phyloP scores from a whole-genome alignment of 2,329 filamentous ascomycete genomes.

The Grosmannia clavigera region DNA sequence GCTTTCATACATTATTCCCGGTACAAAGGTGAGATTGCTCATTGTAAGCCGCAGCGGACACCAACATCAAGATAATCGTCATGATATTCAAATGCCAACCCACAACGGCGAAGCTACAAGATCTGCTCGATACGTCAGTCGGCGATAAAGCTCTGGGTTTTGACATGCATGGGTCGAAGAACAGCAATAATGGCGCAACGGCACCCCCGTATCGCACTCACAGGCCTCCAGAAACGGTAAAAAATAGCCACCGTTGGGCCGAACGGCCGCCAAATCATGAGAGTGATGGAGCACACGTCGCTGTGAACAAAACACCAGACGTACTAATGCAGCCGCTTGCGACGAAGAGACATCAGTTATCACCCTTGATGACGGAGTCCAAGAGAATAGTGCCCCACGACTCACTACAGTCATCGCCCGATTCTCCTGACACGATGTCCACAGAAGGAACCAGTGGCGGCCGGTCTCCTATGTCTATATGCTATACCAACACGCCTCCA shows the following conservation, averaged over 20 bases:
- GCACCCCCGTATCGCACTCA: background rate
- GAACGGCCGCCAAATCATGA: background rate
- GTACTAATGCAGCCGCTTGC: background rate
- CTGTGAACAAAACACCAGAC: background rate
- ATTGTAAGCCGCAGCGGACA: background rate
- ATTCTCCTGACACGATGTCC: slow-evolving; percentile 1
- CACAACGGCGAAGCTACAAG: background rate
- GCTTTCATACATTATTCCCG: background rate
- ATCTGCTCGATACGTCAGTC: background rate
- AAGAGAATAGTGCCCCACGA: background rate
- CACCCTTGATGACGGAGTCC: background rate
- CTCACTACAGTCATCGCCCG: slow-evolving; percentile 9
- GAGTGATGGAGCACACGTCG: background rate
- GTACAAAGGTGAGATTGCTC: background rate
- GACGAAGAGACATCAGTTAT: background rate
- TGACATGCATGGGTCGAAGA: background rate
- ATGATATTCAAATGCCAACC: background rate
- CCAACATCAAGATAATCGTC: background rate
- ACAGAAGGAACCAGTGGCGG: slow-evolving; percentile 11
- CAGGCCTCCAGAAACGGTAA: background rate
- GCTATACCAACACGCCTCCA: slow-evolving; percentile 1
- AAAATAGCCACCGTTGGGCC: background rate
- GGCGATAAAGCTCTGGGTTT: background rate
- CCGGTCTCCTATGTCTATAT: slow-evolving; percentile 9
- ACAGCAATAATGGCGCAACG: background rate